A percentile compares a stretch with the other conserved stretches of the same genome.
Evolutionary conservation across 352 stramenopile species (phyloP).

Genomic region (Elongisporangium undulatum): DNA sequence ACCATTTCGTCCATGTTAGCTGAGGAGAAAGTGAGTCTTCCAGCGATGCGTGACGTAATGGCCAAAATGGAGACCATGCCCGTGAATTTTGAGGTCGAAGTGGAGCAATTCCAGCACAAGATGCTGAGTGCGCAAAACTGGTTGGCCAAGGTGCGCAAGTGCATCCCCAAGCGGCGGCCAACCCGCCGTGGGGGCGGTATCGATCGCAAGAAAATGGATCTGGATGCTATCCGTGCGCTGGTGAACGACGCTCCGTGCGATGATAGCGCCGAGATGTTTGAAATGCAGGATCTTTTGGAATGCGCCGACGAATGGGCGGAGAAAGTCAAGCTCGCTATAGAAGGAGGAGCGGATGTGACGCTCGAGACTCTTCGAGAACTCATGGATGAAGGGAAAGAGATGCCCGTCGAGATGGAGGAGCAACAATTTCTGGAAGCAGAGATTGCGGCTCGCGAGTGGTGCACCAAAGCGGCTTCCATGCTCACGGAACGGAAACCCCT

Average conservation of each 20-base stretch:
- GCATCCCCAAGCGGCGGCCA: conserved; percentile 71
- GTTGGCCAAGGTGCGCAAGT: conserved; percentile 84
- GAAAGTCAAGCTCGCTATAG: conserved; percentile 76
- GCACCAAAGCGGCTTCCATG: conserved; percentile 40
- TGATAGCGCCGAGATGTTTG: conserved; percentile 81
- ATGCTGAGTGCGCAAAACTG: conserved; percentile 83
- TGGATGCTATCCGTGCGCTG: conserved; percentile 71
- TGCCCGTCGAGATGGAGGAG: conserved; percentile 89
- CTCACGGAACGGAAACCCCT: conserved; percentile 56
- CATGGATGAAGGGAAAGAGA: conserved; percentile 72
- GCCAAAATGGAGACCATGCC: conserved; percentile 81
- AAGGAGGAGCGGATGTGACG: conserved; percentile 59
- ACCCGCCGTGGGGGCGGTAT: conserved; percentile 43
- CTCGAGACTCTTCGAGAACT: conserved; percentile 75
- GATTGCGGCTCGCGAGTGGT: conserved; percentile 80
- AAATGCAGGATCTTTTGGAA: conserved; percentile 88
- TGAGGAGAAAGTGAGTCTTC: conserved; percentile 81
- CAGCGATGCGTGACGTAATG: conserved; percentile 74
- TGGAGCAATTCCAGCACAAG: conserved; percentile 78
- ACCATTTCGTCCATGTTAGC: conserved; percentile 65
- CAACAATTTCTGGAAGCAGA: conserved; percentile 73
- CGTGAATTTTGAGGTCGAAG: conserved; percentile 78
- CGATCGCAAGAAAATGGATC: conserved; percentile 78
- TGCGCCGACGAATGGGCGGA: conserved; percentile 82
- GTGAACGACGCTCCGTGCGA: conserved; percentile 86